Evolutionary conservation across 345 rosid genomes (phyloP).

Genomic region (Sisymbrium irio): DNA sequence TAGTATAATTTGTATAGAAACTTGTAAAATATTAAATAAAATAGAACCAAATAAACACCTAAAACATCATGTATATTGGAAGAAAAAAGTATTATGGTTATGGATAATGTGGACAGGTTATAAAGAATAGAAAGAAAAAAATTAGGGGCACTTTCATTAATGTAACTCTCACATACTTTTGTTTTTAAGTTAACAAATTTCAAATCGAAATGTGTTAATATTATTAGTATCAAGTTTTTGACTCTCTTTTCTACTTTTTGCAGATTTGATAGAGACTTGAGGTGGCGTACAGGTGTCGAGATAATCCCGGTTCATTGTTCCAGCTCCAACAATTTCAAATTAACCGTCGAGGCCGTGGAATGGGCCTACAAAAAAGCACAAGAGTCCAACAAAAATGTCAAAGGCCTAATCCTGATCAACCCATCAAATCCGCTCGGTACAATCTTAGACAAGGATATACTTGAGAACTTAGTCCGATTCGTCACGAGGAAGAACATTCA

Average conservation of each 20-base stretch:
- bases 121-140: background rate
- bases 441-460: conserved; percentile 47
- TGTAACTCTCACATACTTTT: conserved; percentile 23
- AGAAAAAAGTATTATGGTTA: background rate
- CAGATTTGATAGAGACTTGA: conserved; percentile 80
- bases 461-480: conserved; percentile 49
- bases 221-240: conserved; percentile 20
- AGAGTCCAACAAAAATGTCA: conserved; percentile 48
- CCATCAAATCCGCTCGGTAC: conserved; percentile 94
- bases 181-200: conserved; percentile 18
- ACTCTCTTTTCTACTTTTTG: background rate
- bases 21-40: too few species aligned
- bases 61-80: too few species aligned
- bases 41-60: too few species aligned
- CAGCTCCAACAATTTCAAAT: conserved; percentile 61
- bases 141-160: conserved; percentile 9
- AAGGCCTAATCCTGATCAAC: conserved; percentile 73
- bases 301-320: conserved; percentile 62
- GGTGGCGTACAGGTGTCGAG: conserved; percentile 78
- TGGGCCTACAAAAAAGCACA: conserved; percentile 52
- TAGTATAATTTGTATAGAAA: too few species aligned
- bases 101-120: background rate
- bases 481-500: conserved; percentile 56
- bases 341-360: conserved; percentile 55
- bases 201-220: conserved; percentile 28